Base-by-base conservation (phyloP, 2,329 filamentous ascomycete genomes). In the Ophiosphaerella herpotricha region DNA sequence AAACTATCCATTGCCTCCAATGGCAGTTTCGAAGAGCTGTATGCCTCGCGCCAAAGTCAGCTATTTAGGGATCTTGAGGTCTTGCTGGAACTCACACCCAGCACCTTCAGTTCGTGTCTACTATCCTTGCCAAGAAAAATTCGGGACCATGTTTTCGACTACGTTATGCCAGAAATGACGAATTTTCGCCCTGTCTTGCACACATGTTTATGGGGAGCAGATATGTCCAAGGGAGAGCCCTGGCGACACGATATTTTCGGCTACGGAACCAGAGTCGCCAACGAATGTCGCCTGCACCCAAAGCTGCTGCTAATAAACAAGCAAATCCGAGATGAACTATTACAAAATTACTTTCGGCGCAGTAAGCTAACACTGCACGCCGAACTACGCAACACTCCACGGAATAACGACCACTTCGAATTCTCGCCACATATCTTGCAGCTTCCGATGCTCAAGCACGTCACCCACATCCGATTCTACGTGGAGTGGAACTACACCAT, bases 401-500 rank as follows among this genome's bases (percentile, higher is more conserved):
- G 52, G 9, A 63, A 69, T 41, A 68, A 66, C 42, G 64, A 63
- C 39, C 66, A 61, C 14, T 73, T 73, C 49, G 62, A 68, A 16
- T 71, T 65, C 53, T 68, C 65, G 0, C 70, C 69, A 4, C 70
- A 73, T 26, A 64, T 73, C n/a, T 39, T 70, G 13, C 46, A 59
- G 24, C 51, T 73, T 2, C 60, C 63, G 0, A 66, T 72, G 56
- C 52, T 71, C 14, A 53, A 61, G 29, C 57, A 60, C 16, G 56
- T 68, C 12, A 66, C 64, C 1, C 66, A 69, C 33, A 59, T 69
- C 7, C 57, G 67, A 4, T 67, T 73, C 46, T 73, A 71, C 44
- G 62, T 72, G 1, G 67, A 72, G 44, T 73, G 68, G 68, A 68
- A 71, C 32, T 72, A 69, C 51, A 64, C 60, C 6, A 54, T 63